Percentiles rank a stretch among this genome's conserved stretches.
Evolutionary conservation across 129 eudicot genomes (phyloP).

Genomic region (Pulicaria dysenterica): DNA sequence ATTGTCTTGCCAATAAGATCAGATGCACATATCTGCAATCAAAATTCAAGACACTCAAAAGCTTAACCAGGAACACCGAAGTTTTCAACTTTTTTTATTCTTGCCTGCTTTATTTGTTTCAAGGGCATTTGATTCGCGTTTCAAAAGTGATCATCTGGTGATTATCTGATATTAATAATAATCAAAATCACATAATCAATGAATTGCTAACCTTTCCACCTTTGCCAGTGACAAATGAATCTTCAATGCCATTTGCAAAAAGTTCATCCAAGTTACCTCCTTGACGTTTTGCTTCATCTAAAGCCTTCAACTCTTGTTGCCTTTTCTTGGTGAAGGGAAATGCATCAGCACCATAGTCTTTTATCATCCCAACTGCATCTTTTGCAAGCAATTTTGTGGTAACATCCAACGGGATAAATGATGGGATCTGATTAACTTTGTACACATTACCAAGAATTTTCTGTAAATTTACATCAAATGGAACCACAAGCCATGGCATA

Average conservation of each 20-base stretch:
- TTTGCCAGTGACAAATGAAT: slow-evolving; percentile 30
- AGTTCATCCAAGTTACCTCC: slow-evolving; percentile 47
- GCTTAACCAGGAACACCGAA: not conserved
- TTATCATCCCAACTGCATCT: slow-evolving; percentile 44
- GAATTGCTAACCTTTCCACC: slow-evolving; percentile 46
- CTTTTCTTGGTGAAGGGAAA: slow-evolving; percentile 51
- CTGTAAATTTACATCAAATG: slow-evolving; percentile 36
- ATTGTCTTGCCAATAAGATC: slow-evolving; percentile 54
- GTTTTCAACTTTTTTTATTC: not conserved
- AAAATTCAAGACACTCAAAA: slow-evolving; percentile 15
- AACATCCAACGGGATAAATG: slow-evolving; percentile 35
- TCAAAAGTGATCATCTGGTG: not conserved
- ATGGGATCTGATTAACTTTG: slow-evolving; percentile 46
- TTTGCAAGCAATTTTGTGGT: slow-evolving; percentile 33
- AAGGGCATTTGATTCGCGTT: not conserved
- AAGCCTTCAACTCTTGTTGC: slow-evolving; percentile 47
- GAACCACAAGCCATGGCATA: slow-evolving; percentile 65
- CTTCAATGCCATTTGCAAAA: slow-evolving; percentile 31
- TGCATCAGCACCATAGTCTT: slow-evolving; percentile 55
- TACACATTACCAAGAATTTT: slow-evolving; percentile 32
- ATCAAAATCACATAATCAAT: too few species aligned
- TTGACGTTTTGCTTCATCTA: slow-evolving; percentile 49
- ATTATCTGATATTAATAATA: not conserved
- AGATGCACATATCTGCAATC: slow-evolving; percentile 39
- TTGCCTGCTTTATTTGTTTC: not conserved